A percentile compares a stretch with the other conserved stretches of the same genome.
Evolutionary conservation across 2,329 filamentous ascomycete species (phyloP).

Genomic region (Chrysoporthe puriensis): DNA sequence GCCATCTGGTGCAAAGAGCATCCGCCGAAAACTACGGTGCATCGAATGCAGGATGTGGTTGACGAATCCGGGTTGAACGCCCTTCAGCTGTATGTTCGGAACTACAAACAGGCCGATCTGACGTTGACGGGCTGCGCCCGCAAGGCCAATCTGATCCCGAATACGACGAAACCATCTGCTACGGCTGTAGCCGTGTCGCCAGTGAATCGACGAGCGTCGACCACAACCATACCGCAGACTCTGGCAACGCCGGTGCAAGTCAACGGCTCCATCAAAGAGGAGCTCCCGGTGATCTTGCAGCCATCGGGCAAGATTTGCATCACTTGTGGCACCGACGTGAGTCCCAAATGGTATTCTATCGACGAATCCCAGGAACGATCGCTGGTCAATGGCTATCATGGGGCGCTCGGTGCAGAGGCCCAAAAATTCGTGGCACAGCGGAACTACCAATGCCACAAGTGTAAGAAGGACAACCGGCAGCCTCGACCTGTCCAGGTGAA

Average conservation of each 20-base stretch:
- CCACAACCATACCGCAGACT: slow-evolving; percentile 45
- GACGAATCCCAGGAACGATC: slow-evolving; percentile 55
- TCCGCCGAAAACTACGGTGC: slow-evolving; percentile 71
- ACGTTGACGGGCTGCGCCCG: slow-evolving; percentile 88
- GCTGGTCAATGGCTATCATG: slow-evolving; percentile 56
- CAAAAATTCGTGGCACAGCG: slow-evolving; percentile 63
- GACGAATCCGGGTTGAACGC: slow-evolving; percentile 75
- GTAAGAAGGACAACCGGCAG: slow-evolving; percentile 59
- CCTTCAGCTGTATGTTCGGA: slow-evolving; percentile 83
- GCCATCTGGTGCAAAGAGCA: slow-evolving; percentile 93
- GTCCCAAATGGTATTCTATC: slow-evolving; percentile 73
- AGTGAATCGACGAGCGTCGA: slow-evolving; percentile 60
- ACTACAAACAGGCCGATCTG: slow-evolving; percentile 93
- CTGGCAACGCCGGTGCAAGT: slow-evolving; percentile 32
- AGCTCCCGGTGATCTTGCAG: slow-evolving; percentile 37
- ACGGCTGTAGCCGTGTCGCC: slow-evolving; percentile 39
- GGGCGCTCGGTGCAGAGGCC: slow-evolving; percentile 57
- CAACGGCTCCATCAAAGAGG: slow-evolving; percentile 37
- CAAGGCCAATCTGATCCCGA: slow-evolving; percentile 79
- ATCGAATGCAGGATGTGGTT: slow-evolving; percentile 77
- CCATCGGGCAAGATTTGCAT: slow-evolving; percentile 61
- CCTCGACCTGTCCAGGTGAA: slow-evolving; percentile 38
- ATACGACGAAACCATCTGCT: slow-evolving; percentile 59
- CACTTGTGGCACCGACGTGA: slow-evolving; percentile 70
- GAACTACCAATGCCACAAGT: slow-evolving; percentile 77